Evolutionary conservation across 176 grass and related monocot genomes (phyloP), one percentile per base, ranked within the genome.

Genomic region (Saccharum officinarum): DNA sequence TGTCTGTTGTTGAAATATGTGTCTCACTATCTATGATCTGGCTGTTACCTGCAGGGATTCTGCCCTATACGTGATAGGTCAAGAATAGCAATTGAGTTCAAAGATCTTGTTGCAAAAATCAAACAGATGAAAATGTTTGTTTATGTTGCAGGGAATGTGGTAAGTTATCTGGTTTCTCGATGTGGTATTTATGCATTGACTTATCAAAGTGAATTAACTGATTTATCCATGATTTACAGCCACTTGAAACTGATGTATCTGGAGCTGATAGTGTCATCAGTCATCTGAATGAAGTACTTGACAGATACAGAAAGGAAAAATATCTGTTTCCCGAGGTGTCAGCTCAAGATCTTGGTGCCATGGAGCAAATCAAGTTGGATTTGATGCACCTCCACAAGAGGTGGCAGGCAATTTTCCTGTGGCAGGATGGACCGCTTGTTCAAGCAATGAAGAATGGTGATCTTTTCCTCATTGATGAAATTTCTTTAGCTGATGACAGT

Each of bases 351-450:
- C 45, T 93, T 86, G 87, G 71, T 69, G 73, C 66, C 70, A 64
- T 95, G 80, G 86, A 95, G 76, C 85, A 95, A 89, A 80, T 93
- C 77, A 95, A 88, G 88, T 77, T 73, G 80, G 89, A 95, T 67
- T 20, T 98, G 26, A 93, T 89, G 71, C 74, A 88, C 79, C 87
- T 98, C 67, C 82, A 95, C 79, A 85, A 90, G 71, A 95, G 89
- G 41, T 98, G 89, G 93, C 87, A 95, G 69, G 44, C 85, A 81
- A 90, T 98, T 84, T 98, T 98, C 46, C 76, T 93, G 76, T 98
- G 95, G 95, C 95, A 98, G 72, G 95, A 98, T 90, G 95, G 95
- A 33, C 93, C 91, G 13, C 95, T 98, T 89, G 93, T 98, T 63
- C 85, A 93, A 90, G 95, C 95, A n/a, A 98, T 98, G 93, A 93